Evolutionary conservation across 306 rosid genomes (phyloP).

Genomic region (Mimosa bimucronata): DNA sequence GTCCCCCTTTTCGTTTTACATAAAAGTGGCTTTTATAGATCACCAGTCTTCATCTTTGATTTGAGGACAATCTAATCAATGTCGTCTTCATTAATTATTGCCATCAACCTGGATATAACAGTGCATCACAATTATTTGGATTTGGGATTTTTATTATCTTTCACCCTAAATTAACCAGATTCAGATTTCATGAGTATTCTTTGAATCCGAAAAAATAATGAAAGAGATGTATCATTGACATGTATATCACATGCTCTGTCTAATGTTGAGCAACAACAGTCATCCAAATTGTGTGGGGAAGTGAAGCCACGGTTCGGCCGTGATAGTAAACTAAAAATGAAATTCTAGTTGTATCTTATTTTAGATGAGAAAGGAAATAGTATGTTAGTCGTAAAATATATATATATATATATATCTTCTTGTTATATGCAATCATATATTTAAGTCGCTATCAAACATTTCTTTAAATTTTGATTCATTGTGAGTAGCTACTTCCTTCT

Average conservation of each 20-base stretch:
- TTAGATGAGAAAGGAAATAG: too few relatives aligned
- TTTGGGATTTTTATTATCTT: neutral
- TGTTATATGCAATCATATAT: too few relatives aligned
- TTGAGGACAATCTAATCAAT: neutral
- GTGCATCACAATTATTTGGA: conserved; percentile 14
- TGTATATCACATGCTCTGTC: neutral
- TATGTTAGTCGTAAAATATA: too few relatives aligned
- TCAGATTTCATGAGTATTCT: neutral
- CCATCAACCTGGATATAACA: conserved; percentile 6
- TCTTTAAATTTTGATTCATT: too few relatives aligned
- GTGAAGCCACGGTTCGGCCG: too few relatives aligned
- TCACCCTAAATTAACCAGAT: neutral
- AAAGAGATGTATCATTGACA: neutral
- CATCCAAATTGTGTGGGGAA: neutral
- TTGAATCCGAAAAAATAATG: neutral
- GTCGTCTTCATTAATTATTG: neutral
- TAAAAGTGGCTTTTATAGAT: neutral
- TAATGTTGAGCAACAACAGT: too few relatives aligned
- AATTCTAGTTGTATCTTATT: neutral
- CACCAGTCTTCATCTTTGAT: neutral
- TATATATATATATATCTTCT: too few relatives aligned
- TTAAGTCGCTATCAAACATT: too few relatives aligned
- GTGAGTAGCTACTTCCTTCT: too few relatives aligned
- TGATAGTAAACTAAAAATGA: too few relatives aligned
- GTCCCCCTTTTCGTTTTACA: neutral